phyloP scores from a whole-genome alignment of 345 rosid genomes.

The Eucalyptus melliodora region DNA sequence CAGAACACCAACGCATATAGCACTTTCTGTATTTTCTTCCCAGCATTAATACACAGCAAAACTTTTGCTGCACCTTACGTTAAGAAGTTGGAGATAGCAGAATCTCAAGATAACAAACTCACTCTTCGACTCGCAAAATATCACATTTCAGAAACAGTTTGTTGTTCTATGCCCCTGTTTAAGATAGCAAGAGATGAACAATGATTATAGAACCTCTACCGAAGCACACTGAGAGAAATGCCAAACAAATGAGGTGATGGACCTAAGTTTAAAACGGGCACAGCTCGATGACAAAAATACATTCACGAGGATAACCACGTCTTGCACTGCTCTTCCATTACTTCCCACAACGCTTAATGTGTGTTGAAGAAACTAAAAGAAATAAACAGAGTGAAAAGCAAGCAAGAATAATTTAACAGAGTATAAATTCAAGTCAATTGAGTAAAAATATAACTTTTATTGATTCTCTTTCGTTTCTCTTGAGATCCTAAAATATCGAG shows the following conservation, averaged over 20 bases:
- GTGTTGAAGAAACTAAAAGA: neutral
- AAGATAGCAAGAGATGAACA: neutral
- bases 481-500: no score
- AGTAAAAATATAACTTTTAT: no score
- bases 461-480: no score
- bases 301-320: neutral
- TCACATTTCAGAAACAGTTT: neutral
- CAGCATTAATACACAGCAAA: neutral
- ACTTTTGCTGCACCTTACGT: neutral
- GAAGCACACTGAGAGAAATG: neutral
- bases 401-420: neutral
- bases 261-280: neutral
- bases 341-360: neutral
- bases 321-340: neutral
- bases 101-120: neutral
- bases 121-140: neutral
- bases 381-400: neutral
- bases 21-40: neutral
- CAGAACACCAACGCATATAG: neutral
- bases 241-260: neutral
- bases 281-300: neutral
- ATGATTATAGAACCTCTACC: neutral
- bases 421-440: neutral
- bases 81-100: neutral
- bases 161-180: neutral